These are phyloP conservation scores for Penicillium maclennaniae DNA, from an alignment of 495 filamentous ascomycete genomes.

Conservation along the genomic window DNA sequence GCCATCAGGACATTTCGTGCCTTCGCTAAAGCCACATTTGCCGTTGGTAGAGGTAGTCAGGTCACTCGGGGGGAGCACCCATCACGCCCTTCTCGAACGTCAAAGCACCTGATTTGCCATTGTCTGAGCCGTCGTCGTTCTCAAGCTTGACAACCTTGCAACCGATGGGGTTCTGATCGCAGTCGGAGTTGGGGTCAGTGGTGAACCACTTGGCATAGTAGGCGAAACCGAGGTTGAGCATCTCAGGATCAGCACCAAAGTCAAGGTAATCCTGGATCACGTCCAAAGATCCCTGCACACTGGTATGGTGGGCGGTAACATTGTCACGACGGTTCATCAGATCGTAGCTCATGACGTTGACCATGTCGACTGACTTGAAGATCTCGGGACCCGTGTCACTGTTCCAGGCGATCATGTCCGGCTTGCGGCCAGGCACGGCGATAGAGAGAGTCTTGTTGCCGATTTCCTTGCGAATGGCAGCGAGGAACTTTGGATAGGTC, in stretches of 20 bases:
- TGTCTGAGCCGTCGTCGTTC: slow-evolving; percentile 60
- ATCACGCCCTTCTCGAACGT: slow-evolving; percentile 49
- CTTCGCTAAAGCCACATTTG: slow-evolving; percentile 29
- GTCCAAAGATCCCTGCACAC: slow-evolving; percentile 51
- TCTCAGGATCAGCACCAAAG: slow-evolving; percentile 51
- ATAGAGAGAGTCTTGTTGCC: slow-evolving; percentile 65
- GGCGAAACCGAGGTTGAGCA: slow-evolving; percentile 69
- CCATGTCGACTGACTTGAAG: slow-evolving; percentile 61
- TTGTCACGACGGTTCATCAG: slow-evolving; percentile 72
- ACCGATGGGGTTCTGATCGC: slow-evolving; percentile 49
- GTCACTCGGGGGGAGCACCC: slow-evolving; percentile 44
- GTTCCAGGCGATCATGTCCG: slow-evolving; percentile 73
- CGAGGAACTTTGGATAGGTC: slow-evolving; percentile 61
- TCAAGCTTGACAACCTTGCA: slow-evolving; percentile 62
- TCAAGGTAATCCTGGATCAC: slow-evolving; percentile 57
- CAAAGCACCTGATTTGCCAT: slow-evolving; percentile 58
- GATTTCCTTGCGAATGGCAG: slow-evolving; percentile 55
- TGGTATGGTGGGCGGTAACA: slow-evolving; percentile 63
- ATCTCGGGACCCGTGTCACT: slow-evolving; percentile 59
- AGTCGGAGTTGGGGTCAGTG: slow-evolving; percentile 48
- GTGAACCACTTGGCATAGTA: slow-evolving; percentile 74
- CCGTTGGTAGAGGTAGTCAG: slow-evolving; percentile 43
- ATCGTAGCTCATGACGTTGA: slow-evolving; percentile 81
- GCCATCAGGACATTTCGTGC: slow-evolving; percentile 31
- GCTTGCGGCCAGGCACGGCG: slow-evolving; percentile 62